Conservation (phyloP, 2,329 filamentous ascomycete genomes). For the Colletotrichum truncatum region DNA sequence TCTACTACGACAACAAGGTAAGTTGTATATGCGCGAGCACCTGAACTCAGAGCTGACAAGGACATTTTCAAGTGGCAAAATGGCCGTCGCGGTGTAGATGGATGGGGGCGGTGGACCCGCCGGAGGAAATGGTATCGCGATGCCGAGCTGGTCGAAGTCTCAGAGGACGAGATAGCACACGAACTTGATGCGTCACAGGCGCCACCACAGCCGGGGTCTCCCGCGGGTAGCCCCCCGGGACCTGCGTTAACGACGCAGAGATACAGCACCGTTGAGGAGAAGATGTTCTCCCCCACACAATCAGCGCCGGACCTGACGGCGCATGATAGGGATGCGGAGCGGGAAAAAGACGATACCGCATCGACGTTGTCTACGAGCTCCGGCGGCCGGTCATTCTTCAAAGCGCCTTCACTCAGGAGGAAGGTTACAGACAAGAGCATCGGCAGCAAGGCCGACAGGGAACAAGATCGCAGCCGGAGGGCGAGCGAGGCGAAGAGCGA, state of each 20-base stretch:
- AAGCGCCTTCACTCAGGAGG: constrained; percentile 49
- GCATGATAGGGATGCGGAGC: constrained; percentile 25
- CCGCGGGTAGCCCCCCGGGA: constrained; percentile 19
- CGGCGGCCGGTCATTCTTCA: constrained; percentile 49
- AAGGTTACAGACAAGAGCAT: constrained; percentile 44
- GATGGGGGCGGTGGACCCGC: constrained; percentile 94
- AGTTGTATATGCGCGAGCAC: constrained; percentile 27
- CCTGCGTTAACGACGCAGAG: constrained; percentile 35
- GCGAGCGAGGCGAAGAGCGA: constrained; percentile 53
- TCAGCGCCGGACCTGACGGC: constrained; percentile 33
- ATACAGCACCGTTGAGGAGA: constrained; percentile 48
- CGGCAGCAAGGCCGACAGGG: constrained; percentile 39
- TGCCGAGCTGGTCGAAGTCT: constrained; percentile 88
- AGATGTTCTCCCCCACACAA: constrained; percentile 43
- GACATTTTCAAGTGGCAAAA: constrained; percentile 90
- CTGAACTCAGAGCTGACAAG: background rate
- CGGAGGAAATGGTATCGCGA: constrained; percentile 96
- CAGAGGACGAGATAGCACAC: constrained; percentile 37
- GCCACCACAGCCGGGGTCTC: constrained; percentile 4
- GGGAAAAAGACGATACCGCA: constrained; percentile 49
- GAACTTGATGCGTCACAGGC: constrained; percentile 23
- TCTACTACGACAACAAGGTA: constrained; percentile 98
- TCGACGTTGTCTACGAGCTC: constrained; percentile 60
- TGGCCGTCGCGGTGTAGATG: constrained; percentile 83
- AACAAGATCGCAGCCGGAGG: constrained; percentile 43